A percentile compares a stretch with the other conserved stretches of the same genome.
These are phyloP conservation scores for Globisporangium cederbergense DNA, from an alignment of 352 stramenopile species.

Conservation along the genomic window DNA sequence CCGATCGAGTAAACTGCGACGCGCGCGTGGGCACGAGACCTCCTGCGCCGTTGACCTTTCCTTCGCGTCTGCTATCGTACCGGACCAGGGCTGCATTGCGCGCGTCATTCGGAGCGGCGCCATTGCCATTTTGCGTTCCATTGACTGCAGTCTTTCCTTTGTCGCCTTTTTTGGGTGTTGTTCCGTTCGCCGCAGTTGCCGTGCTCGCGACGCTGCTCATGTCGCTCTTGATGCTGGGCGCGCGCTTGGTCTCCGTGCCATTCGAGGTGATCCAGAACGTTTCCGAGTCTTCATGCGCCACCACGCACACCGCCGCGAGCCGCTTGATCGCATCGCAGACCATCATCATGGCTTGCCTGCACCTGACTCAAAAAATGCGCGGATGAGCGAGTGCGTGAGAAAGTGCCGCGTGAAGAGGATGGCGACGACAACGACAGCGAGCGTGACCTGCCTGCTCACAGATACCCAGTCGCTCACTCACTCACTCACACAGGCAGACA, in stretches of 20 bases:
- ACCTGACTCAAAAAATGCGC: not conserved
- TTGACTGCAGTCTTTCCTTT: not conserved
- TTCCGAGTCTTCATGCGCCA: constrained; percentile 30
- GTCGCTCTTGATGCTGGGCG: constrained; percentile 13
- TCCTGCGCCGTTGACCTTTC: constrained; percentile 9
- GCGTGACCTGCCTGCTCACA: not conserved
- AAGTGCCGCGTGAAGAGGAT: not conserved
- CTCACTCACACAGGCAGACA: not conserved
- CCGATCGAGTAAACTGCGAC: constrained; percentile 40
- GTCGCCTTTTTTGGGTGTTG: not conserved
- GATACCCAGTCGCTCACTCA: no score
- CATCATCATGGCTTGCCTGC: constrained; percentile 20
- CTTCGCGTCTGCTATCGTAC: constrained; percentile 18
- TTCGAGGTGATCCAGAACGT: constrained; percentile 23
- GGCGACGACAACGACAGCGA: not conserved
- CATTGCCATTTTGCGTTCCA: not conserved
- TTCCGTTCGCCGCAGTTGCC: not conserved
- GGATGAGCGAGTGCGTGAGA: not conserved
- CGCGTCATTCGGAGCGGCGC: not conserved
- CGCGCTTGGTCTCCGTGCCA: constrained; percentile 28
- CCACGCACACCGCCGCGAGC: constrained; percentile 34
- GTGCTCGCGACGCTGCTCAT: constrained; percentile 3
- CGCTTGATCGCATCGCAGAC: constrained; percentile 43
- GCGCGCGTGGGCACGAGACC: constrained; percentile 13
- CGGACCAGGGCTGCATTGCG: constrained; percentile 5